These are phyloP conservation scores for Picochlorum sp. DNA, from an alignment of 139 green algal genomes.

Conservation along the genomic window DNA sequence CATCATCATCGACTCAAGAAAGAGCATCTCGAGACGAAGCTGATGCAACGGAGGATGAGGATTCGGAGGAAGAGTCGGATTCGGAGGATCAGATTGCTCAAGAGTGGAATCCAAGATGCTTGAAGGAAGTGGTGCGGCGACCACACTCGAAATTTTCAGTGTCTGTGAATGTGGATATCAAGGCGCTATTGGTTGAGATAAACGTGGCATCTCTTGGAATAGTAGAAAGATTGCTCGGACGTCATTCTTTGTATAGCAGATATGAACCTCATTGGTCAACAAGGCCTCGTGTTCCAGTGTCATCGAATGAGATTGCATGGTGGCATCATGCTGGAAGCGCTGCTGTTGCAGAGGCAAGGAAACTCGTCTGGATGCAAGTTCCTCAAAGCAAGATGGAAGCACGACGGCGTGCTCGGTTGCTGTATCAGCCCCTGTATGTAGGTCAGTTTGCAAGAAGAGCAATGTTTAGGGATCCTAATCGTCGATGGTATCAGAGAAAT, in stretches of 20 bases:
- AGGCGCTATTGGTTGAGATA: constrained; percentile 27
- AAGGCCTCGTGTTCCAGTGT: constrained; percentile 30
- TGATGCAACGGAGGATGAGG: no score
- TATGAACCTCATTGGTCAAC: constrained; percentile 29
- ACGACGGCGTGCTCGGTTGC: constrained; percentile 13
- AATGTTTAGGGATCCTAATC: constrained; percentile 23
- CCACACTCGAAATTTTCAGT: constrained; percentile 13
- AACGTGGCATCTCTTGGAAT: constrained; percentile 27
- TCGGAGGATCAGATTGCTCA: no score
- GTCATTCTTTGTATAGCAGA: constrained; percentile 25
- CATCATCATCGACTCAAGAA: no score
- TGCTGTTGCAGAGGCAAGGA: constrained; percentile 6
- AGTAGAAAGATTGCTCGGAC: constrained; percentile 29
- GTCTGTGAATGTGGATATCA: constrained; percentile 28
- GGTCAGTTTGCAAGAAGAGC: background rate
- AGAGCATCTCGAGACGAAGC: no score
- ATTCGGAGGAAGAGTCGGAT: no score
- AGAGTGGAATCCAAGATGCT: no score
- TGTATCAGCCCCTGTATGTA: constrained; percentile 34
- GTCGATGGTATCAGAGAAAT: constrained; percentile 29
- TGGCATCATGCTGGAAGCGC: constrained; percentile 39
- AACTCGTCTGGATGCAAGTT: constrained; percentile 16
- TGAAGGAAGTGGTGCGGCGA: no score
- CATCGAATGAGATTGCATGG: constrained; percentile 24
- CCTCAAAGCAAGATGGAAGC: constrained; percentile 11